Evolutionary conservation across 108 stramenopile genomes (phyloP).

Genomic region (Nannochloropsis gaditana): DNA sequence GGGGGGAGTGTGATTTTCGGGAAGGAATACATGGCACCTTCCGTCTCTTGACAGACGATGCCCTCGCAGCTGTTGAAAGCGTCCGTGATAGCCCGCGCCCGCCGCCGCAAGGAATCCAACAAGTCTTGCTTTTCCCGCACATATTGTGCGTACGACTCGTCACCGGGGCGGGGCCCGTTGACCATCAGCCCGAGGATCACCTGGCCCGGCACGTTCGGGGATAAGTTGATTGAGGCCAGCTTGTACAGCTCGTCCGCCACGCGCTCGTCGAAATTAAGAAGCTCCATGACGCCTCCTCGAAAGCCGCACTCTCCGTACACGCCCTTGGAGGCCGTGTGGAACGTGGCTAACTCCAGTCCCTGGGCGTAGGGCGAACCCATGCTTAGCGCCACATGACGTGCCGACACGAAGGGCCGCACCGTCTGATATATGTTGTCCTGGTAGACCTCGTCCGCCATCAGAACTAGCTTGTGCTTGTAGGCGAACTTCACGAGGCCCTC

Average conservation of each 20-base stretch:
- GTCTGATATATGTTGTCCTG: conserved; percentile 85
- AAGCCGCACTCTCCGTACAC: conserved; percentile 89
- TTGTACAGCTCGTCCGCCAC: conserved; percentile 85
- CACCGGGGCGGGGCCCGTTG: conserved; percentile 67
- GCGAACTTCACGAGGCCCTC: conserved; percentile 71
- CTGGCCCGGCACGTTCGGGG: conserved; percentile 78
- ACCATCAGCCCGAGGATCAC: conserved; percentile 84
- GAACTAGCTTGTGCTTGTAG: conserved; percentile 63
- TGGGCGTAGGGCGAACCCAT: conserved; percentile 38
- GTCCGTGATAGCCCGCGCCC: conserved; percentile 65
- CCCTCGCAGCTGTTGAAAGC: conserved; percentile 78
- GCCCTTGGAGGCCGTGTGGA: conserved; percentile 89
- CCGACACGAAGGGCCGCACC: conserved; percentile 67
- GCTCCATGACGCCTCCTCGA: conserved; percentile 86
- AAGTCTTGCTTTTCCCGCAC: conserved; percentile 61
- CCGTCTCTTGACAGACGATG: conserved; percentile 76
- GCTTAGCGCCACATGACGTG: conserved; percentile 41
- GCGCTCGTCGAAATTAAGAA: conserved; percentile 68
- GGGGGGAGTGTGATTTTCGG: conserved; percentile 75
- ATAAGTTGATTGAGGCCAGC: conserved; percentile 77
- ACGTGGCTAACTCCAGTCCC: conserved; percentile 72
- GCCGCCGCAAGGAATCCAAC: conserved; percentile 69
- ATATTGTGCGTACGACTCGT: conserved; percentile 65
- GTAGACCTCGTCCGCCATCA: conserved; percentile 93
- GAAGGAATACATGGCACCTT: conserved; percentile 95